These are phyloP conservation scores for Neurospora sp. DNA, from an alignment of 495 filamentous ascomycete species.

Conservation along the genomic window DNA sequence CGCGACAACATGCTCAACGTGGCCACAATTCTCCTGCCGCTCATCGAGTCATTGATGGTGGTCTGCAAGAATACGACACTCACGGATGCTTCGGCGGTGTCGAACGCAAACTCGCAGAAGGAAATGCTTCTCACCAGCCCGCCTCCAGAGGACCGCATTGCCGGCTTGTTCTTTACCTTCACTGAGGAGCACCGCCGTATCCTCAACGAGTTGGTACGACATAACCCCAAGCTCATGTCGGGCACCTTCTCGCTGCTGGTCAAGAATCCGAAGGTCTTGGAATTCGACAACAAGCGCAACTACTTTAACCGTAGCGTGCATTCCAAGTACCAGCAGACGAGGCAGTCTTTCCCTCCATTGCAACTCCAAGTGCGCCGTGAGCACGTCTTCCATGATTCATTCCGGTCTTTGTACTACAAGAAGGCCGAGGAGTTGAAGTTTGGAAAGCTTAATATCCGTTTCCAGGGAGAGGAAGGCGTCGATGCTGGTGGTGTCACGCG, in stretches of 20 bases:
- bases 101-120: constrained; percentile 42
- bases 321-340: constrained; percentile 54
- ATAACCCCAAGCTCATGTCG: constrained; percentile 96
- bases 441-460: constrained; percentile 93
- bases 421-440: constrained; percentile 92
- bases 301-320: constrained; percentile 95
- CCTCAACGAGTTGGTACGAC: constrained; percentile 92
- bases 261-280: constrained; percentile 96
- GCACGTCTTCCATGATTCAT: constrained; percentile 96
- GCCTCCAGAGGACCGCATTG: constrained; percentile 72
- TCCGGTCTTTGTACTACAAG: constrained; percentile 94
- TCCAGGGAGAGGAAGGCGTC: constrained; percentile 95
- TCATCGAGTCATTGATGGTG: constrained; percentile 96
- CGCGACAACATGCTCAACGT: constrained; percentile 94
- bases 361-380: constrained; percentile 87
- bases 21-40: constrained; percentile 83
- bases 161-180: constrained; percentile 93
- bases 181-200: constrained; percentile 98
- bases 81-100: constrained; percentile 36
- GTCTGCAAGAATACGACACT: constrained; percentile 95
- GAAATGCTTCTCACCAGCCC: constrained; percentile 67
- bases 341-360: constrained; percentile 54
- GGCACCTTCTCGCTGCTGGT: constrained; percentile 91
- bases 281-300: constrained; percentile 99
- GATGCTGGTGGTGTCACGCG: constrained; percentile 96